Evolutionary conservation across 1,284 basidiomycete genomes (phyloP).

Genomic region (Neolentinus lepideus): DNA sequence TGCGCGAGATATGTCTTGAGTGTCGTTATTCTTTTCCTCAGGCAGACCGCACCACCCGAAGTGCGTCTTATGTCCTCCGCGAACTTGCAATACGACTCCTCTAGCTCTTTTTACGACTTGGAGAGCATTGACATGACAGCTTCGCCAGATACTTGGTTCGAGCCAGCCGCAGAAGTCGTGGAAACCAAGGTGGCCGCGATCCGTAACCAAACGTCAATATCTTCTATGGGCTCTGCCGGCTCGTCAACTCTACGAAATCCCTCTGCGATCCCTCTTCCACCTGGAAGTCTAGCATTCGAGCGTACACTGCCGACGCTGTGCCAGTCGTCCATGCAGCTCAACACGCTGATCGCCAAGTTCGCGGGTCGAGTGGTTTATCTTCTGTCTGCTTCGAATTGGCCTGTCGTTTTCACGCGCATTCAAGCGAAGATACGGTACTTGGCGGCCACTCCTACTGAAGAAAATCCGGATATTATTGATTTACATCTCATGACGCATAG

Average conservation of each 20-base stretch:
- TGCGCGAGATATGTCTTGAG: constrained; percentile 84
- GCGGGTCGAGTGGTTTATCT: constrained; percentile 81
- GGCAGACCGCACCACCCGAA: constrained; percentile 60
- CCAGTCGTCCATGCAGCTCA: constrained; percentile 49
- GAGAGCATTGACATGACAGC: constrained; percentile 41
- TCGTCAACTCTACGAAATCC: constrained; percentile 24
- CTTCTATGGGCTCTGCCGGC: constrained; percentile 33
- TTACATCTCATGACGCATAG: constrained; percentile 70
- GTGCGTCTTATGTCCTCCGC: constrained; percentile 56
- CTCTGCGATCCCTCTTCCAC: constrained; percentile 33
- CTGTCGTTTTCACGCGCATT: constrained; percentile 69
- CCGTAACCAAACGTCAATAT: constrained; percentile 32
- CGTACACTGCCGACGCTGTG: constrained; percentile 60
- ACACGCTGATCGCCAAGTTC: constrained; percentile 57
- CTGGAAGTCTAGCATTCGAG: constrained; percentile 49
- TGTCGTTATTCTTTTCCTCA: constrained; percentile 77
- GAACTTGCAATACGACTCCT: constrained; percentile 55
- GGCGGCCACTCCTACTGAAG: constrained; percentile 41
- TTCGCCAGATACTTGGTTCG: constrained; percentile 12
- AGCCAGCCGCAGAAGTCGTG: background rate
- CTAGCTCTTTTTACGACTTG: constrained; percentile 53
- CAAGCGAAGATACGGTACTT: constrained; percentile 66
- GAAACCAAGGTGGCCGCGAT: constrained; percentile 17
- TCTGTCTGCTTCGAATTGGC: constrained; percentile 89
- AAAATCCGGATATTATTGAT: constrained; percentile 62